These are phyloP conservation scores for Kickxella alabastrina DNA, from an alignment of 192 early-diverging fungal species.

Conservation along the genomic window DNA sequence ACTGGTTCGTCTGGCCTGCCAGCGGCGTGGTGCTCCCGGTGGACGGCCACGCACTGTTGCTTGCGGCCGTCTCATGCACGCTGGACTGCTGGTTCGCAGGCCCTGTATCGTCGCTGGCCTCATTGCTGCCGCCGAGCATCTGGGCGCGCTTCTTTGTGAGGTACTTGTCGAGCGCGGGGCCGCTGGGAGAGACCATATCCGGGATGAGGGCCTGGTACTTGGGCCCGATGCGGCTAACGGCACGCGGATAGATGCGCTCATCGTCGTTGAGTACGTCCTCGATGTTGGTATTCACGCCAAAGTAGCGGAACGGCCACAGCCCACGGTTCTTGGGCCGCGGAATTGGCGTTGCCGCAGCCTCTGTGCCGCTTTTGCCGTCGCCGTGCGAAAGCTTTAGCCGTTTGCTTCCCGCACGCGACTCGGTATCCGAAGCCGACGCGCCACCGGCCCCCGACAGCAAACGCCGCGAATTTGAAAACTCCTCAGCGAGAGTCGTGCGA, in stretches of 20 bases:
- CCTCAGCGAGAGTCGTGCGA: conserved; percentile 25
- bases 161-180: conserved; percentile 26
- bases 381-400: conserved; percentile 35
- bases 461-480: conserved; percentile 10
- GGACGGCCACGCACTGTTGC: too few species aligned
- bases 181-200: conserved; percentile 48
- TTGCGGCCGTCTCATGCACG: too few species aligned
- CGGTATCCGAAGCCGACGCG: conserved; percentile 34
- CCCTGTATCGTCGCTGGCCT: background rate
- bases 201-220: conserved; percentile 77
- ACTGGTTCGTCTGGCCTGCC: background rate
- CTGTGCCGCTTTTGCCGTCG: conserved; percentile 8
- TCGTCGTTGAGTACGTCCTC: conserved; percentile 67
- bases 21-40: background rate
- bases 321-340: conserved; percentile 46
- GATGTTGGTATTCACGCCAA: conserved; percentile 75
- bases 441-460: conserved; percentile 1
- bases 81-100: background rate
- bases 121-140: background rate
- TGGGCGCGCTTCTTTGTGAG: conserved; percentile 1
- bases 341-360: conserved; percentile 18
- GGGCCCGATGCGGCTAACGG: conserved; percentile 73
- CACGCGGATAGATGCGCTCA: conserved; percentile 75
- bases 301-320: conserved; percentile 88
- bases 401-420: conserved; percentile 43